These are phyloP conservation scores for Phaeophleospora eucalypticola DNA, from an alignment of 2,329 filamentous ascomycete species.

Conservation along the genomic window DNA sequence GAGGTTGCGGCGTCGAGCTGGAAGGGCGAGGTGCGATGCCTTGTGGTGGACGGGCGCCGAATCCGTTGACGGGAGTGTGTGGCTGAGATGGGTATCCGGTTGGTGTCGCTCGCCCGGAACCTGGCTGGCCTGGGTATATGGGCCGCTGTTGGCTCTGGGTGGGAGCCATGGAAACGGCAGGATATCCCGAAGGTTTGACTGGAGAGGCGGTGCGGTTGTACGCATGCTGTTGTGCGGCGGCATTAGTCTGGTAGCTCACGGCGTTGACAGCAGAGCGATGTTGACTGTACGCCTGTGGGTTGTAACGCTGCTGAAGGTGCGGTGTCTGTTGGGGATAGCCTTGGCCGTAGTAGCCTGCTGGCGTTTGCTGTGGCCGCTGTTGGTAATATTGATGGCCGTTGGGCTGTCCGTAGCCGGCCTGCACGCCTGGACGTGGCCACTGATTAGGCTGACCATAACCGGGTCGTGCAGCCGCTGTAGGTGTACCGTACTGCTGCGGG, in stretches of 20 bases:
- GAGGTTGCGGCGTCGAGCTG: constrained; percentile 27
- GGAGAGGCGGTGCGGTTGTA: constrained; percentile 28
- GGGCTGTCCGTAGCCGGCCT: constrained; percentile 23
- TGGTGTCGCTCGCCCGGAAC: constrained; percentile 28
- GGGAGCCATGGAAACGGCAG: constrained; percentile 14
- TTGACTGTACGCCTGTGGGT: constrained; percentile 13
- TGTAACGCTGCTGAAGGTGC: constrained; percentile 23
- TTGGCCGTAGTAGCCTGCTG: constrained; percentile 22
- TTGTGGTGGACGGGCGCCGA: constrained; percentile 12
- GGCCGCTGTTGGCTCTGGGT: constrained; percentile 14
- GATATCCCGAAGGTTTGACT: constrained; percentile 19
- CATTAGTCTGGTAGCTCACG: constrained; percentile 23
- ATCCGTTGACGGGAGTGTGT: constrained; percentile 30
- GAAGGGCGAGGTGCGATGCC: constrained; percentile 16
- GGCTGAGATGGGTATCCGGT: constrained; percentile 27
- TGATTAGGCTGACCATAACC: constrained; percentile 23
- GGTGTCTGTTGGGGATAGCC: constrained; percentile 21
- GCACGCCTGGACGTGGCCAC: constrained; percentile 14
- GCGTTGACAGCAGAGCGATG: constrained; percentile 23
- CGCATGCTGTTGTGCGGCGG: constrained; percentile 13
- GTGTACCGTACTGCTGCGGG: constrained; percentile 26
- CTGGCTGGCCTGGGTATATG: constrained; percentile 19
- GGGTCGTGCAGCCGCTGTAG: constrained; percentile 18
- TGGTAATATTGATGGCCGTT: constrained; percentile 25
- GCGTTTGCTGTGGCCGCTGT: constrained; percentile 17